Evolutionary conservation across 1,284 basidiomycete species (phyloP).

Genomic region (Sphaerobolus stellatus): DNA sequence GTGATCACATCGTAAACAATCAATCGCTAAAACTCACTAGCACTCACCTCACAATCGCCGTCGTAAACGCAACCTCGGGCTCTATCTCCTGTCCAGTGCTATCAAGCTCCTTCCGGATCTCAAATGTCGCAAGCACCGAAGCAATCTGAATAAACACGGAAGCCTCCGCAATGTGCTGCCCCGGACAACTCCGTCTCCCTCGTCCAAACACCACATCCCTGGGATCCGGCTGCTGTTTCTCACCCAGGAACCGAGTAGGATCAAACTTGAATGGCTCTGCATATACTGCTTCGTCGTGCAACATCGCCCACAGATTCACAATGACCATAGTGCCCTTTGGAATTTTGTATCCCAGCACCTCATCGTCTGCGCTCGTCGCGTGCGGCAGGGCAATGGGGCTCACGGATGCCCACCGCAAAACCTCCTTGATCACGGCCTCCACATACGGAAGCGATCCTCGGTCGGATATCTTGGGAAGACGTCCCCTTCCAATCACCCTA

Average conservation of each 20-base stretch:
- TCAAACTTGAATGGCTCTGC: conserved; percentile 20
- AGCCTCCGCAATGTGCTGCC: conserved; percentile 48
- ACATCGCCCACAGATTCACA: conserved; percentile 20
- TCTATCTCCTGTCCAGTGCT: conserved; percentile 45
- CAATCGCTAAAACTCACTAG: too few relatives aligned
- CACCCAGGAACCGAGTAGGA: conserved; percentile 21
- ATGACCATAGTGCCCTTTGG: conserved; percentile 19
- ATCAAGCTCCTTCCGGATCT: conserved; percentile 50
- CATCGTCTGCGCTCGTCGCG: conserved; percentile 18
- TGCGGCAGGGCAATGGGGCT: conserved; percentile 16
- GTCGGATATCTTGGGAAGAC: conserved; percentile 32
- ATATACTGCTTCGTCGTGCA: conserved; percentile 17
- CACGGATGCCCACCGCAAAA: conserved; percentile 18
- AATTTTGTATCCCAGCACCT: conserved; percentile 17
- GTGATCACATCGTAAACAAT: too few relatives aligned
- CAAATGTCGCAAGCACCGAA: conserved; percentile 50
- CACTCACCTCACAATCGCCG: conserved; percentile 10
- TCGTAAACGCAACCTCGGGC: conserved; percentile 25
- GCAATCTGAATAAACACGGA: conserved; percentile 53
- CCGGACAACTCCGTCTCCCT: conserved; percentile 33
- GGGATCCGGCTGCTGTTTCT: conserved; percentile 28
- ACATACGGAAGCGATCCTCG: conserved; percentile 28
- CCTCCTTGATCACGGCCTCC: conserved; percentile 28
- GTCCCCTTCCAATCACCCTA: conserved; percentile 24
- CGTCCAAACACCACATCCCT: conserved; percentile 40